Base-by-base conservation (phyloP, 495 filamentous ascomycete genomes). In the Tuber calosporum region DNA sequence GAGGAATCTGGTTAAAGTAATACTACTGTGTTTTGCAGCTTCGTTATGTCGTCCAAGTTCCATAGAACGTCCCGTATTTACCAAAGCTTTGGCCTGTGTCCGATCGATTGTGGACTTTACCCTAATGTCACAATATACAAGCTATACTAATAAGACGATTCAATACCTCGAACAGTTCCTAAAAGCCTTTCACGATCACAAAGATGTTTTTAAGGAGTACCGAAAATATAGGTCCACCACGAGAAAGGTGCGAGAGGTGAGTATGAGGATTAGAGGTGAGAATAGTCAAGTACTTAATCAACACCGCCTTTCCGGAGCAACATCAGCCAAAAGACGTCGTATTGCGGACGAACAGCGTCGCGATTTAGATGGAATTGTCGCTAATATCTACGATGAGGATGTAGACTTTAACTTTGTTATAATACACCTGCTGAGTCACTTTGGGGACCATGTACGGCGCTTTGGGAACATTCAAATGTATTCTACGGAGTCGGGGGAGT, bases 371-470 rank as follows among this genome's bases (percentile, higher is more conserved):
- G 41, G 41, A 42, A 42, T 42, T 42, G 41, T 42, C 1, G 41
- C 8, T 15, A 4, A 53, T 53, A 53, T 53, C 8, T 53, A 53
- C n/a, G 45, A 53, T n/a, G 38, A 72, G 67, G 39, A 67, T 39
- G 38, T 58, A 7, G 38, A 72, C 20, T 67, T 67, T 66, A 67
- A 72, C 70, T 67, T 72, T 22, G 45, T 53, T 53, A 53, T 9
- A 3, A 53, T 53, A 9, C 45, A 53, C 22, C 5, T 34, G 3
- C 0, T 70, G n/a, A 70, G 13, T 26, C 69, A 48, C 13, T 43
- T 70, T 22, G 4, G 37, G 7, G 26, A 70, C 30, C 69, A 70
- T 39, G 40, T 70, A 36, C 1, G 9, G 69, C 9, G 13, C 41
- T 70, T 45, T 48, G 39, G 69, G 37, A 45, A 36, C 6, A 70